Conservation (phyloP, 2,329 filamentous ascomycete genomes). For the Fusarium proliferatum region DNA sequence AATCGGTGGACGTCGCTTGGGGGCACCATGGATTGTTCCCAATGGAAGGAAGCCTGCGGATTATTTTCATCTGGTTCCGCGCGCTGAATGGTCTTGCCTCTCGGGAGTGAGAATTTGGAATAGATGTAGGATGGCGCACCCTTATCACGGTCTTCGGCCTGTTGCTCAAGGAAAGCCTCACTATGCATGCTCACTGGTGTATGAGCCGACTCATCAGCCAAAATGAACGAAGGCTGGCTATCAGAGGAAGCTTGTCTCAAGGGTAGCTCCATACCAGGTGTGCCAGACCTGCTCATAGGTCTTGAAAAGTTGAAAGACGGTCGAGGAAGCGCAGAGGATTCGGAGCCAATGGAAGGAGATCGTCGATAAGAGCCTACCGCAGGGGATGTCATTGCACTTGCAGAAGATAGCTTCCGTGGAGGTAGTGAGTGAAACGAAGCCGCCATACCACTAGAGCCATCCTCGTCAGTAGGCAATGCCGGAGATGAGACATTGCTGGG, state of each 20-base stretch:
- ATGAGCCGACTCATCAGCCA: conserved; percentile 72
- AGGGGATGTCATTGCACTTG: conserved; percentile 69
- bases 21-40: conserved; percentile 66
- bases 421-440: conserved; percentile 71
- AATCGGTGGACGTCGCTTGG: conserved; percentile 58
- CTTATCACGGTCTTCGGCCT: conserved; percentile 60
- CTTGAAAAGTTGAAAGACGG: conserved; percentile 95
- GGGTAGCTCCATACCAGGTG: conserved; percentile 67
- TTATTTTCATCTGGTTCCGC: conserved; percentile 68
- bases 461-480: conserved; percentile 76
- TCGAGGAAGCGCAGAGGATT: conserved; percentile 77
- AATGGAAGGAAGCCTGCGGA: conserved; percentile 66
- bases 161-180: conserved; percentile 71
- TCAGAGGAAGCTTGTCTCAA: conserved; percentile 73
- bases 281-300: conserved; percentile 80
- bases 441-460: conserved; percentile 66
- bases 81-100: conserved; percentile 82
- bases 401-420: conserved; percentile 81
- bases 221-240: conserved; percentile 72
- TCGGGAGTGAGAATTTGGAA: conserved; percentile 83
- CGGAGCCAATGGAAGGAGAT: conserved; percentile 87
- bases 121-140: conserved; percentile 83
- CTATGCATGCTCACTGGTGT: conserved; percentile 80
- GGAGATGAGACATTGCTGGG: conserved; percentile 73
- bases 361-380: conserved; percentile 71